phyloP scores from a whole-genome alignment of 768 basidiomycete species.

The Russula emetica region DNA sequence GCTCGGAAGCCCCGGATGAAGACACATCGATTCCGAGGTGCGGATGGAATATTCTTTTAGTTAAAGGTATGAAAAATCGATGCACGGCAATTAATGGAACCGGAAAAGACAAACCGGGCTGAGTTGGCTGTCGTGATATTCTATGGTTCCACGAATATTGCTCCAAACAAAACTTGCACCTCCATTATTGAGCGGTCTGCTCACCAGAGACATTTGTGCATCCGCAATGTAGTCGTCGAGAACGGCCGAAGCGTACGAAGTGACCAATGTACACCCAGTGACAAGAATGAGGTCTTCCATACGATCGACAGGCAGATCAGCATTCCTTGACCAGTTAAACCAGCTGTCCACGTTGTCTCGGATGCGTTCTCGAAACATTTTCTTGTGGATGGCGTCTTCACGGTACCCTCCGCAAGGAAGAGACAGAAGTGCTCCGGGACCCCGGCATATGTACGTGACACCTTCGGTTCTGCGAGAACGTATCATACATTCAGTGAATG shows the following conservation, averaged over 20 bases:
- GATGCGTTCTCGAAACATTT: constrained; percentile 1
- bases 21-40: constrained; percentile 7
- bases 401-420: neutral
- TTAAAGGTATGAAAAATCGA: neutral
- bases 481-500: neutral
- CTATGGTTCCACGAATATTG: neutral
- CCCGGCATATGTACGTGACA: neutral
- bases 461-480: neutral
- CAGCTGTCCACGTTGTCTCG: neutral
- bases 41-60: neutral
- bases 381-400: neutral
- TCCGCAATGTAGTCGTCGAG: neutral
- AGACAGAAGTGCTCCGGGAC: neutral
- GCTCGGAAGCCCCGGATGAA: constrained; percentile 21
- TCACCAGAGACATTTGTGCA: neutral
- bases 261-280: constrained; percentile 9
- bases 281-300: constrained; percentile 4
- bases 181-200: neutral
- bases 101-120: neutral
- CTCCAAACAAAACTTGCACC: neutral
- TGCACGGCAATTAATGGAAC: neutral
- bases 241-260: constrained; percentile 3
- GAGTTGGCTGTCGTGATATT: neutral
- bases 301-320: neutral
- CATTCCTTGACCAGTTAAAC: neutral